Conservation (phyloP, 495 filamentous ascomycete genomes). For the Lepidopterella palustris region DNA sequence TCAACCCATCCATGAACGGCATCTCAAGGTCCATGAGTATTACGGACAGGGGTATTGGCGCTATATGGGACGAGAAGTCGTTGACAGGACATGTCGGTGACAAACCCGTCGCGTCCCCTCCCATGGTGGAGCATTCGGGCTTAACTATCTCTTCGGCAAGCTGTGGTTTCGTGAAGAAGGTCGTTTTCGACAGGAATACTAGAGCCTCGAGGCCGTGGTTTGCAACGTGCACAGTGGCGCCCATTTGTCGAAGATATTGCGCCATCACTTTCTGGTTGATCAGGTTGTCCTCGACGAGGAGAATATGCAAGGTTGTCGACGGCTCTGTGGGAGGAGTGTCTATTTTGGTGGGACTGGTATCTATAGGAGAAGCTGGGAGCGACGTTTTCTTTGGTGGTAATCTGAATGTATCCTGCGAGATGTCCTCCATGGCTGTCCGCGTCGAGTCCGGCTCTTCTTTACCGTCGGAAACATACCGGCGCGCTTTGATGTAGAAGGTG, state of each 20-base stretch:
- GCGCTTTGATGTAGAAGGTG: conserved; percentile 32
- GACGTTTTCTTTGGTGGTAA: conserved; percentile 1
- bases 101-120: no score
- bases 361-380: background rate
- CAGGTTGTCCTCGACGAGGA: background rate
- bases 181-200: background rate
- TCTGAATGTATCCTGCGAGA: background rate
- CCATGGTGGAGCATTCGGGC: no score
- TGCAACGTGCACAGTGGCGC: background rate
- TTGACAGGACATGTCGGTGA: background rate
- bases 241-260: background rate
- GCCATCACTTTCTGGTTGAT: conserved; percentile 3
- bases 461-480: conserved; percentile 3
- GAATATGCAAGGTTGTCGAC: background rate
- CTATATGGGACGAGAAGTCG: background rate
- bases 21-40: conserved; percentile 20
- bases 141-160: background rate
- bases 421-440: background rate
- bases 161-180: background rate
- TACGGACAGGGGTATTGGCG: conserved; percentile 6
- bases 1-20: conserved; percentile 21
- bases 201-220: background rate
- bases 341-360: background rate
- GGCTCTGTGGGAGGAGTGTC: background rate
- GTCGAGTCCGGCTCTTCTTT: background rate